Percentiles rank a stretch among this genome's conserved stretches.
These are phyloP conservation scores for Phytophthora capsici DNA, from an alignment of 352 stramenopile genomes.

Conservation along the genomic window DNA sequence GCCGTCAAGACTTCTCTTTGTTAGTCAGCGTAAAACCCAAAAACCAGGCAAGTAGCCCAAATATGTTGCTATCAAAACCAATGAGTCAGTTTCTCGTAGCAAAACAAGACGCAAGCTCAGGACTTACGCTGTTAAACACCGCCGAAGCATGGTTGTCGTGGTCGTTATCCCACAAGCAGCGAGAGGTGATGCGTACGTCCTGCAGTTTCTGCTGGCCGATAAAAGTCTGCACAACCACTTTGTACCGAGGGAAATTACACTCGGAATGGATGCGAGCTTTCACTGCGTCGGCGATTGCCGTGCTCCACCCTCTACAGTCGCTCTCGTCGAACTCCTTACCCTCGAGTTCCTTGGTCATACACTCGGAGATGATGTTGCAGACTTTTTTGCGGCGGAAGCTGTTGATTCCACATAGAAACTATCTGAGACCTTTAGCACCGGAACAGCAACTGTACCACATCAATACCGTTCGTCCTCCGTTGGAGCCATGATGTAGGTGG, in stretches of 20 bases:
- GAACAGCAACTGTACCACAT: not conserved
- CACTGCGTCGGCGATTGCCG: slow-evolving; percentile 69
- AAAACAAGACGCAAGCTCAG: not conserved
- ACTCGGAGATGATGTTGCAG: slow-evolving; percentile 76
- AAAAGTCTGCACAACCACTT: slow-evolving; percentile 94
- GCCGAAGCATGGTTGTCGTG: slow-evolving; percentile 94
- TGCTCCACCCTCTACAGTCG: slow-evolving; percentile 71
- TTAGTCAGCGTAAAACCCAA: slow-evolving; percentile 91
- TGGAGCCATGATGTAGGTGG: slow-evolving; percentile 85
- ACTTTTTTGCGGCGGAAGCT: slow-evolving; percentile 83
- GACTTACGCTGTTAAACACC: slow-evolving; percentile 85
- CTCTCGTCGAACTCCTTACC: slow-evolving; percentile 81
- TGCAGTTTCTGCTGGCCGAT: slow-evolving; percentile 94
- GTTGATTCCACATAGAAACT: not conserved
- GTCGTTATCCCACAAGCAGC: slow-evolving; percentile 94
- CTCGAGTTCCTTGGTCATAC: slow-evolving; percentile 68
- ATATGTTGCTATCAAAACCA: slow-evolving; percentile 70
- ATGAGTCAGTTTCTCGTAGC: not conserved
- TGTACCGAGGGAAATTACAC: slow-evolving; percentile 90
- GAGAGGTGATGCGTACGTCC: slow-evolving; percentile 92
- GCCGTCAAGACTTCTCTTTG: slow-evolving; percentile 14
- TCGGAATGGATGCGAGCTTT: slow-evolving; percentile 68
- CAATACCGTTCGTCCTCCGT: slow-evolving; percentile 77
- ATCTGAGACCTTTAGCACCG: not conserved
- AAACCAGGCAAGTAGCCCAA: slow-evolving; percentile 91